Percentiles rank a stretch among this genome's conserved stretches.
phyloP scores from a whole-genome alignment of 192 early-diverging fungal species.

The Entomortierella parvispora region DNA sequence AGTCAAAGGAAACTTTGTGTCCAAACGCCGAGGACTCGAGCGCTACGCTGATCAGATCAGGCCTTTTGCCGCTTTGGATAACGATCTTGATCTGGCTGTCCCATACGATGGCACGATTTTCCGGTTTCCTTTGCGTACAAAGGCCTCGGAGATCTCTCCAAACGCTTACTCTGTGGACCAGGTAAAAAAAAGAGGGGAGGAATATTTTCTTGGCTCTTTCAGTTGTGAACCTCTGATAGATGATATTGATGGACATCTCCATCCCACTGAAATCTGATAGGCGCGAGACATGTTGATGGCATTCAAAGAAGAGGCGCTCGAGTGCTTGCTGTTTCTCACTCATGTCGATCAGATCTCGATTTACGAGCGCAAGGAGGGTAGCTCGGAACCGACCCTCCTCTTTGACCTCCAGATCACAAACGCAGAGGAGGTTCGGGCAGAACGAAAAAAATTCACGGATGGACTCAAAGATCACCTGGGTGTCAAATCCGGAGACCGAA shows the following conservation, averaged over 20 bases:
- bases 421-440: background rate
- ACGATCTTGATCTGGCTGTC: conserved; percentile 22
- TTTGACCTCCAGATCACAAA: conserved; percentile 29
- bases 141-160: conserved; percentile 11
- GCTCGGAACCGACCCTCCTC: background rate
- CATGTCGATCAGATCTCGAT: conserved; percentile 25
- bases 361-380: conserved; percentile 17
- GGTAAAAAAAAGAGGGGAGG: background rate
- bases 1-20: background rate
- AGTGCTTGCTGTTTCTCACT: conserved; percentile 39
- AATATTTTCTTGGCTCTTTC: background rate
- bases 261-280: background rate
- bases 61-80: conserved; percentile 9
- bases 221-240: background rate
- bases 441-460: conserved; percentile 1
- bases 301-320: conserved; percentile 20
- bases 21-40: background rate
- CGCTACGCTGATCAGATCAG: conserved; percentile 21
- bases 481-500: background rate
- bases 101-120: conserved; percentile 40
- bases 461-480: conserved; percentile 10
- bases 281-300: conserved; percentile 13
- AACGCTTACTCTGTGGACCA: background rate
- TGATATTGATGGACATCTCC: background rate
- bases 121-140: conserved; percentile 40